Base-by-base conservation (phyloP, 2,329 filamentous ascomycete genomes). In the Drechslerella dactyloides region DNA sequence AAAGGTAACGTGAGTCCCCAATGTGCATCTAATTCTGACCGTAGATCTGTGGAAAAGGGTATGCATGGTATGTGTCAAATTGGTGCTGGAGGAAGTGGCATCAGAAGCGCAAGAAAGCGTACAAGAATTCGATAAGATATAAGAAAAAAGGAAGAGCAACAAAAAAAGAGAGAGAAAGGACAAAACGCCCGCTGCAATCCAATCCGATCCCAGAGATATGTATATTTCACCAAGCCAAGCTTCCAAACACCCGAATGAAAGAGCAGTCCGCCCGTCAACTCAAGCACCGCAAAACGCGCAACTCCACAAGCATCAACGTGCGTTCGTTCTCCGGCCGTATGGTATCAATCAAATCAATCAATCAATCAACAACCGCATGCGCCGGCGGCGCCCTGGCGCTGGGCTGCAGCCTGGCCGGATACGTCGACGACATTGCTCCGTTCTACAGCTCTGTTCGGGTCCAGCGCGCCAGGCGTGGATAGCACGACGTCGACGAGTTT, bases 401-500 rank as follows among this genome's bases (percentile, higher is more conserved):
- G 69, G 10, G 8, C 27, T 4, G 4, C 27, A 3, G 27, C 64
- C 24, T 61, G 74, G 7, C 69, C 75, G 44, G 74, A 76, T 51
- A 77, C 75, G 64, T 73, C 74, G 37, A 77, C 75, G 51, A 53
- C 69, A 72, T 35, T 59, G 50, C 48, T 50, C 59, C 40, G 48
- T 17, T 19, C 58, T n/a, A 55, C 61, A 54, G 23, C 65, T 61
- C 24, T 57, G 24, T 68, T 77, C 7, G 81, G 75, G 75, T 78
- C 77, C 73, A 84, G 75, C 24, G 85, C 76, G 42, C 81, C 78
- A 0, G 81, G 82, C 44, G 78, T 81, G 63, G 79, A 79, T 24
- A 85, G 81, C 70, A 85, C 82, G 69, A 78, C 78, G 74, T 84
- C 81, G 27, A 85, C 82, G 51, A 84, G 79, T 57, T 84, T 83